These are phyloP conservation scores for Termitomyces bulborhizus DNA, from an alignment of 768 basidiomycete species.

Conservation along the genomic window DNA sequence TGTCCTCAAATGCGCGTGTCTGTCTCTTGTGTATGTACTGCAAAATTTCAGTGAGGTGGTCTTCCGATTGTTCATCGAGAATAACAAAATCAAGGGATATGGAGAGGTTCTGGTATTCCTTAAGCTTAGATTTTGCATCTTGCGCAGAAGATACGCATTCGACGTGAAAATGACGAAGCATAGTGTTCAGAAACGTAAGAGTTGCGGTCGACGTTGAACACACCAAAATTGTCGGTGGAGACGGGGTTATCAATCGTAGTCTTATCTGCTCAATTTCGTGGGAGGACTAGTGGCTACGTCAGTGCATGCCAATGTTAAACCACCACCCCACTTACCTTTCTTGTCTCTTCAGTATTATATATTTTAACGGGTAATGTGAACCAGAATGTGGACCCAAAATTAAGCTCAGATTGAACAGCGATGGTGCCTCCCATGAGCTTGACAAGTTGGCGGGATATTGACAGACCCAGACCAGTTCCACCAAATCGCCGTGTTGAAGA, in stretches of 20 bases:
- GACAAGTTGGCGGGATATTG: conserved; percentile 68
- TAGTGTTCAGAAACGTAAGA: conserved; percentile 44
- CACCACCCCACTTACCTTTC: conserved; percentile 32
- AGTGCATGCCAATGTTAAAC: neutral
- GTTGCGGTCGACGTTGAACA: conserved; percentile 58
- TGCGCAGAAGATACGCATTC: conserved; percentile 35
- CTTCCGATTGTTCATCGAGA: conserved; percentile 61
- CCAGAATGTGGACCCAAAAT: conserved; percentile 65
- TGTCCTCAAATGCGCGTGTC: conserved; percentile 35
- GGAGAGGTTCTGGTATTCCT: conserved; percentile 20
- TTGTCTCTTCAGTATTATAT: conserved; percentile 48
- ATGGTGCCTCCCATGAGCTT: conserved; percentile 75
- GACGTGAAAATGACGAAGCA: conserved; percentile 51
- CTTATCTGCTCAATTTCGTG: conserved; percentile 42
- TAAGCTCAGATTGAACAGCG: conserved; percentile 59
- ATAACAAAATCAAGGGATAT: conserved; percentile 56
- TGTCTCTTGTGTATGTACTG: conserved; percentile 37
- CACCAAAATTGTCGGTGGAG: conserved; percentile 44
- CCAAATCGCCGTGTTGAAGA: conserved; percentile 73
- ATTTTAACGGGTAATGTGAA: conserved; percentile 66
- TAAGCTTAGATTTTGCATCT: conserved; percentile 39
- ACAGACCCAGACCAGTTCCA: conserved; percentile 71
- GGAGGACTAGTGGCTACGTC: conserved; percentile 27
- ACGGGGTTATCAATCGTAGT: conserved; percentile 39
- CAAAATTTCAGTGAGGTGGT: conserved; percentile 50